Evolutionary conservation across 495 filamentous ascomycete species (phyloP).

Genomic region (Neurospora sp.): DNA sequence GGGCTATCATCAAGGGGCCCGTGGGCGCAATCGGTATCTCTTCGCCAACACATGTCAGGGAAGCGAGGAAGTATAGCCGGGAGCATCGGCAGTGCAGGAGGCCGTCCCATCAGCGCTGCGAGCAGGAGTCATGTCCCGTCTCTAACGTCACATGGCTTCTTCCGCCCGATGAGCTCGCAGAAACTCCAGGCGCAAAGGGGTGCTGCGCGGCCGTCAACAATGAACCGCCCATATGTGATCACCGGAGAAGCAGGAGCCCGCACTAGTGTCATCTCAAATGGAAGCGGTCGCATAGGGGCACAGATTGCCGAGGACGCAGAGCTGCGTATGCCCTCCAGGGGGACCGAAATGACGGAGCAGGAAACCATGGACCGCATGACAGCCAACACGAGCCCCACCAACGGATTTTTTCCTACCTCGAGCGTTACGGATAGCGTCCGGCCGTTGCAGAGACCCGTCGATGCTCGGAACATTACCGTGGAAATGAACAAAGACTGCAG

Average conservation of each 20-base stretch:
- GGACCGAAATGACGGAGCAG: conserved; percentile 68
- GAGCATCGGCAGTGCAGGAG: conserved; percentile 35
- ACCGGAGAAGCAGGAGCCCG: conserved; percentile 27
- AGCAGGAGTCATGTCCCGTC: conserved; percentile 85
- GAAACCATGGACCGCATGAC: conserved; percentile 53
- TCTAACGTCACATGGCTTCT: conserved; percentile 82
- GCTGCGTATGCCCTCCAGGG: conserved; percentile 50
- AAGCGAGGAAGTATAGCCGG: conserved; percentile 31
- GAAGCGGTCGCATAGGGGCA: conserved; percentile 21
- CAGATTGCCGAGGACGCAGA: conserved; percentile 44
- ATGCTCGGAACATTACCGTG: conserved; percentile 43
- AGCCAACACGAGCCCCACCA: conserved; percentile 64
- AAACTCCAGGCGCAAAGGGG: conserved; percentile 84
- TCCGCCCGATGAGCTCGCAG: conserved; percentile 94
- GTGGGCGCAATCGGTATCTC: conserved; percentile 38
- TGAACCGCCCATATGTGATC: conserved; percentile 25
- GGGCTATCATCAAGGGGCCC: conserved; percentile 40
- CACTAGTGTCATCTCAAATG: conserved; percentile 43
- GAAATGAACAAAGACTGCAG: conserved; percentile 47
- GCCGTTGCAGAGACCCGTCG: conserved; percentile 47
- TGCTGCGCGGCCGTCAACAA: conserved; percentile 31
- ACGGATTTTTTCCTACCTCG: conserved; percentile 49
- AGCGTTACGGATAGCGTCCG: conserved; percentile 67
- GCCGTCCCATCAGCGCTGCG: conserved; percentile 53
- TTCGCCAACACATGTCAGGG: conserved; percentile 32